Conservation (phyloP, 169 alveolate genomes). For the Babesia bovis region DNA sequence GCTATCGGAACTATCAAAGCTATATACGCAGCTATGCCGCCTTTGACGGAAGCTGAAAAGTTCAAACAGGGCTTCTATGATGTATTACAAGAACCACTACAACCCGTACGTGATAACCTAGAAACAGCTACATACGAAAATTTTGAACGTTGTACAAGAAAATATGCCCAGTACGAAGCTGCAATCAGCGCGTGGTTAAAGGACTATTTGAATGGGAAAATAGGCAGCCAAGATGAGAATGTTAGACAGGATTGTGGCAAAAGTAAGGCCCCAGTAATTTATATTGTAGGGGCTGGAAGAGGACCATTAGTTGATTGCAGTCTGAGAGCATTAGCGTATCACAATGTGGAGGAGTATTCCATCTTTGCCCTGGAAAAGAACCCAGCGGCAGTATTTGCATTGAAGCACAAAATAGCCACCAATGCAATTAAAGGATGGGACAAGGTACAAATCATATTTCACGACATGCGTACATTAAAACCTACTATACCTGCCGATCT, state of each 20-base stretch:
- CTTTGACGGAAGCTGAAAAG: slow-evolving; percentile 45
- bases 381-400: slow-evolving; percentile 69
- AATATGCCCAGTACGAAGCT: slow-evolving; percentile 67
- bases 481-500: slow-evolving; percentile 64
- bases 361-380: slow-evolving; percentile 77
- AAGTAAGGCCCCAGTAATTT: slow-evolving; percentile 26
- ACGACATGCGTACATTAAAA: slow-evolving; percentile 72
- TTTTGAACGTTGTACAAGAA: slow-evolving; percentile 69
- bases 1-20: slow-evolving; percentile 24
- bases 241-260: not conserved
- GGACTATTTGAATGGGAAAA: slow-evolving; percentile 21
- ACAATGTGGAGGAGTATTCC: slow-evolving; percentile 28
- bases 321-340: slow-evolving; percentile 50
- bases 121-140: slow-evolving; percentile 70
- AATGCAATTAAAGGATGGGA: slow-evolving; percentile 58
- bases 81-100: slow-evolving; percentile 73
- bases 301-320: slow-evolving; percentile 76
- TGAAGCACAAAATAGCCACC: slow-evolving; percentile 53
- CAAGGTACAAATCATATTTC: slow-evolving; percentile 68
- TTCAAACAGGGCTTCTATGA: slow-evolving; percentile 60
- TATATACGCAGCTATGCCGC: slow-evolving; percentile 28
- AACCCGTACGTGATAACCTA: slow-evolving; percentile 76
- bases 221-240: not conserved
- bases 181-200: slow-evolving; percentile 64
- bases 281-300: slow-evolving; percentile 81